phyloP scores from a whole-genome alignment of 2,329 filamentous ascomycete species.

The Decorospora gaudefroyi region DNA sequence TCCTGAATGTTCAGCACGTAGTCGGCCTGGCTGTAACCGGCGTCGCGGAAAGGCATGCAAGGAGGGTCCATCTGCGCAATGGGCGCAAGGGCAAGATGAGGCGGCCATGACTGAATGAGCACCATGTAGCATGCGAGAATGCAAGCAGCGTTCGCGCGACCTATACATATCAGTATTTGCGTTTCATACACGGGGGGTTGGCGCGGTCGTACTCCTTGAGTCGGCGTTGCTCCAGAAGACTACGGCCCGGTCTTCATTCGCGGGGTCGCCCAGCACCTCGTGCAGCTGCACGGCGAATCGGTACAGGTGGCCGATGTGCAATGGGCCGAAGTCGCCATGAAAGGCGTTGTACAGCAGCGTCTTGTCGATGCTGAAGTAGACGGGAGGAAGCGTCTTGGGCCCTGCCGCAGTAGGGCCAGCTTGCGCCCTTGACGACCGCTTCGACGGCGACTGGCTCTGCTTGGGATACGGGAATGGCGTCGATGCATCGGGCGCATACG shows the following conservation, averaged over 20 bases:
- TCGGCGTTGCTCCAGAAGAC: constrained; percentile 97
- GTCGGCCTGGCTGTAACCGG: constrained; percentile 97
- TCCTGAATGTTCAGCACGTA: constrained; percentile 96
- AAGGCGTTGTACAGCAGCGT: constrained; percentile 95
- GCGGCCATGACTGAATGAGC: constrained; percentile 95
- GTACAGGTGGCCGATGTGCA: constrained; percentile 97
- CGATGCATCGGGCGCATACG: constrained; percentile 75
- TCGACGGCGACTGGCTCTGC: constrained; percentile 70
- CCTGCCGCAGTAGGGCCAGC: constrained; percentile 60
- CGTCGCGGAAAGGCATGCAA: constrained; percentile 97
- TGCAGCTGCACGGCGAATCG: constrained; percentile 95
- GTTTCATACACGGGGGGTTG: neutral
- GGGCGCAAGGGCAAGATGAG: constrained; percentile 90
- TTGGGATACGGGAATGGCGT: constrained; percentile 85
- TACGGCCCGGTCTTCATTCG: constrained; percentile 85
- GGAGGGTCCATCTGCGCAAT: constrained; percentile 97
- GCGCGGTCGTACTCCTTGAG: constrained; percentile 71
- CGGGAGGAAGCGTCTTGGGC: constrained; percentile 67
- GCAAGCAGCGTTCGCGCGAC: constrained; percentile 90
- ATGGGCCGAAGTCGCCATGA: constrained; percentile 95
- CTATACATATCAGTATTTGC: constrained; percentile 51
- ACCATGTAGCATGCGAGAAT: constrained; percentile 99
- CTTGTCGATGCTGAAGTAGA: constrained; percentile 95
- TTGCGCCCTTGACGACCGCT: constrained; percentile 70
- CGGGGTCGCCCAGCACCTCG: constrained; percentile 87